These are phyloP conservation scores for Passiflora organensis DNA, from an alignment of 345 rosid species.

Conservation along the genomic window DNA sequence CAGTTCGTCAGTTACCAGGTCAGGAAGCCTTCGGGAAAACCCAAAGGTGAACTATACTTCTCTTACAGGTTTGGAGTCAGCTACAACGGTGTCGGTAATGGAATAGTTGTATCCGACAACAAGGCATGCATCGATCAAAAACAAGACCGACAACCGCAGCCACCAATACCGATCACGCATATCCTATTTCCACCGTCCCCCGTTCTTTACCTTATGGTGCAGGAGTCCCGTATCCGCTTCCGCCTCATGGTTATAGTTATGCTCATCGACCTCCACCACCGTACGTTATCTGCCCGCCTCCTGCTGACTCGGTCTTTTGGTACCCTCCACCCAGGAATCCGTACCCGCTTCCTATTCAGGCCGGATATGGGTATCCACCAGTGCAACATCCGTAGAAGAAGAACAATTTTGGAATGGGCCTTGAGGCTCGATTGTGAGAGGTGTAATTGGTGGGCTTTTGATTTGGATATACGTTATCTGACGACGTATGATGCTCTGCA, in stretches of 20 bases:
- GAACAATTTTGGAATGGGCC: slow-evolving; percentile 52
- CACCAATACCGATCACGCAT: too few relatives aligned
- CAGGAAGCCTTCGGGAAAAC: slow-evolving; percentile 56
- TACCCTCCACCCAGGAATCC: slow-evolving; percentile 3
- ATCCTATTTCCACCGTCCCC: neutral
- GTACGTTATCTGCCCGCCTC: slow-evolving; percentile 22
- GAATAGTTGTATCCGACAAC: too few relatives aligned
- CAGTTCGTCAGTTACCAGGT: slow-evolving; percentile 59
- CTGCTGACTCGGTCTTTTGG: slow-evolving; percentile 7
- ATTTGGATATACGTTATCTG: slow-evolving; percentile 72
- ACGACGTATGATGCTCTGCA: too few relatives aligned
- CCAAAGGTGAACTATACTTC: slow-evolving; percentile 62
- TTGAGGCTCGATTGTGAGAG: slow-evolving; percentile 77
- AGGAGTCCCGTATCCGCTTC: slow-evolving; percentile 6
- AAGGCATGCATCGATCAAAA: too few relatives aligned
- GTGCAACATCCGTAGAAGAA: slow-evolving; percentile 43
- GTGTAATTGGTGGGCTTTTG: slow-evolving; percentile 65
- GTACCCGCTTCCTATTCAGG: slow-evolving; percentile 18
- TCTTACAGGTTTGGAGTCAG: slow-evolving; percentile 52
- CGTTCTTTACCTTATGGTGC: neutral
- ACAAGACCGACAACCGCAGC: neutral
- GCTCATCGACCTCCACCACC: slow-evolving; percentile 14
- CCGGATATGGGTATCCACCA: slow-evolving; percentile 18
- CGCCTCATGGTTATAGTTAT: too few relatives aligned
- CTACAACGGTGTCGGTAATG: too few relatives aligned